A percentile compares a stretch with the other conserved stretches of the same genome.
phyloP scores from a whole-genome alignment of 192 early-diverging fungal species.

The Coemansia sp. region DNA sequence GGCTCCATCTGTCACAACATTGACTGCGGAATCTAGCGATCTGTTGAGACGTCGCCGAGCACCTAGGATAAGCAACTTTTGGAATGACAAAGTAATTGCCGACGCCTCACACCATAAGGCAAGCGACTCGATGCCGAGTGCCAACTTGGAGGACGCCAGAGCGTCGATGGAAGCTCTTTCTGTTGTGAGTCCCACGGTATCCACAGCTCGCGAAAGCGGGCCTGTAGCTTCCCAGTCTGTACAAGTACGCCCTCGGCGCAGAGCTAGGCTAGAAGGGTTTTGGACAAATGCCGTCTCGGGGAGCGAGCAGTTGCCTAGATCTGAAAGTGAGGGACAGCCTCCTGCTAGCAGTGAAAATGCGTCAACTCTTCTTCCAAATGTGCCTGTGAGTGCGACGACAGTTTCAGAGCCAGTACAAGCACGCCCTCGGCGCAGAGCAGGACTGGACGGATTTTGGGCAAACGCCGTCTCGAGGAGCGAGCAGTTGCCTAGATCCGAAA shows the following conservation, averaged over 20 bases:
- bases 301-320: background rate
- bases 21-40: background rate
- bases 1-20: background rate
- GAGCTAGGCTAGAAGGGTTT: conserved; percentile 11
- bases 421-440: conserved; percentile 10
- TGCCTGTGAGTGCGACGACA: background rate
- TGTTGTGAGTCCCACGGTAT: background rate
- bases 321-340: background rate
- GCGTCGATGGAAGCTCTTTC: background rate
- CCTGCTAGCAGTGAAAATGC: background rate
- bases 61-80: conserved; percentile 25
- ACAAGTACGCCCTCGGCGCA: conserved; percentile 1
- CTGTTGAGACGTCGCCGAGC: conserved; percentile 4
- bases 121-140: background rate
- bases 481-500: background rate
- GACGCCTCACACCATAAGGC: background rate
- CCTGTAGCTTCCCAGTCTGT: background rate
- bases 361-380: too few species aligned
- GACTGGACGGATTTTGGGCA: conserved; percentile 19
- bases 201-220: background rate
- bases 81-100: conserved; percentile 12
- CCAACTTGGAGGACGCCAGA: background rate
- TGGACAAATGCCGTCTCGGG: conserved; percentile 15
- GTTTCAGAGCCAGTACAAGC: background rate
- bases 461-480: background rate